Evolutionary conservation across 805 yeast genomes (phyloP).

Genomic region (Yamadazyma sp.): DNA sequence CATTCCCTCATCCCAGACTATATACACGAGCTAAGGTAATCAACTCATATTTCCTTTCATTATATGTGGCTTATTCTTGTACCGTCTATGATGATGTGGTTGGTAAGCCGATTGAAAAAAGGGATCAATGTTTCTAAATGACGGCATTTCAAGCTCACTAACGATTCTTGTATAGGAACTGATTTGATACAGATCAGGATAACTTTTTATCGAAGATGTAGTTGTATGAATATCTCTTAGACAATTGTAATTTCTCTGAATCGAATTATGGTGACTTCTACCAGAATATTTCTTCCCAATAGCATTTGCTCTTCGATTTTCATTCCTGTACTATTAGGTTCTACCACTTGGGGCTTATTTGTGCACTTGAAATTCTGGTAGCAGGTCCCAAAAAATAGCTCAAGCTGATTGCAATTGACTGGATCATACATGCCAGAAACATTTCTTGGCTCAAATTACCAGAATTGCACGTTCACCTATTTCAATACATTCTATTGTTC

Average conservation of each 20-base stretch:
- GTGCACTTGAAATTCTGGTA: conserved; percentile 2
- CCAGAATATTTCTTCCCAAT: too few species aligned
- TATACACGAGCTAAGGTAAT: conserved; percentile 15
- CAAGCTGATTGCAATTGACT: too few species aligned
- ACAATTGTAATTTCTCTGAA: conserved; percentile 14
- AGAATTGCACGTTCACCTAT: conserved; percentile 7
- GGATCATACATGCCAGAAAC: too few species aligned
- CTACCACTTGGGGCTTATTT: conserved; percentile 3
- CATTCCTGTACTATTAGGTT: conserved; percentile 3
- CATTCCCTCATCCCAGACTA: not conserved
- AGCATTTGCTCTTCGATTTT: too few species aligned
- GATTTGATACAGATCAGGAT: conserved; percentile 15
- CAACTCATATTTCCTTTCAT: conserved; percentile 6
- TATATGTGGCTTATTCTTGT: conserved; percentile 15
- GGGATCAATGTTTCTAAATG: too few species aligned
- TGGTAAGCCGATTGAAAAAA: too few species aligned
- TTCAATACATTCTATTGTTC: conserved; percentile 8
- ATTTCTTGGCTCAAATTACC: too few species aligned
- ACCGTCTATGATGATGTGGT: not conserved
- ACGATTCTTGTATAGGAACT: conserved; percentile 12
- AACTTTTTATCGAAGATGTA: conserved; percentile 7
- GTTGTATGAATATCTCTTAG: conserved; percentile 14
- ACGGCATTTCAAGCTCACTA: conserved; percentile 9
- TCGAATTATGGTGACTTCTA: conserved; percentile 11
- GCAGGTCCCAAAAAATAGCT: too few species aligned